Base-by-base conservation (phyloP, 2,329 filamentous ascomycete genomes). In the Ustulina deusta region DNA sequence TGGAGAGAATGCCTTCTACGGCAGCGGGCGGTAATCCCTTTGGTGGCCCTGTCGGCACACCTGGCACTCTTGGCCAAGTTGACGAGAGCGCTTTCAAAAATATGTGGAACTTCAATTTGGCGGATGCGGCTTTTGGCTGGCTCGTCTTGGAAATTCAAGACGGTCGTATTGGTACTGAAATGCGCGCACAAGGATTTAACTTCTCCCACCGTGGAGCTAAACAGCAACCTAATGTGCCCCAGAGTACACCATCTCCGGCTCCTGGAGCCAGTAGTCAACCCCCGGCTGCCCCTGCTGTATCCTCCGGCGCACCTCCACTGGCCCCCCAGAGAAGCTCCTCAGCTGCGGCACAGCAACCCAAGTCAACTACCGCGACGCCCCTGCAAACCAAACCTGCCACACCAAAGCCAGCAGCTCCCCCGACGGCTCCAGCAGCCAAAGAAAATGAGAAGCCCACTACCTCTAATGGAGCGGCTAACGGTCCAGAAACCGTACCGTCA, bases 21-120 rank as follows among this genome's bases (percentile, higher is more conserved):
- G 96, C 96, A 42, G 97, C 95, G 69, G 96, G 96, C 63, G 96
- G 96, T 25, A 98, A 98, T 79, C 96, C 96, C 6, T 99, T 99
- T 77, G 96, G 96, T 51, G 95, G 95, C 15, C 93, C 93, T 34
- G 88, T 90, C 61, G 89, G 90, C 57, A 92, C 91, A 44, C 90
- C 89, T 58, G 83, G 87, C 61, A 87, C 89, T 65, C 90, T 93
- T 58, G 96, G 96, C 36, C 93, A 97, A 77, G 94, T 99, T 20
- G 96, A 99, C 71, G 96, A 99, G 84, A 97, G 94, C 76, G 96
- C 96, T 1, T 99, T 99, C 87, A 99, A 99, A 85, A 99, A 99
- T 80, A 98, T 98, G 96, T 99, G 96, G 96, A 99, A 99, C 81
- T 99, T 99, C 83, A 98, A 98, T 80, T 82, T 99, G 72, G 96